phyloP scores from a whole-genome alignment of 768 basidiomycete species.

The Mycena pura region DNA sequence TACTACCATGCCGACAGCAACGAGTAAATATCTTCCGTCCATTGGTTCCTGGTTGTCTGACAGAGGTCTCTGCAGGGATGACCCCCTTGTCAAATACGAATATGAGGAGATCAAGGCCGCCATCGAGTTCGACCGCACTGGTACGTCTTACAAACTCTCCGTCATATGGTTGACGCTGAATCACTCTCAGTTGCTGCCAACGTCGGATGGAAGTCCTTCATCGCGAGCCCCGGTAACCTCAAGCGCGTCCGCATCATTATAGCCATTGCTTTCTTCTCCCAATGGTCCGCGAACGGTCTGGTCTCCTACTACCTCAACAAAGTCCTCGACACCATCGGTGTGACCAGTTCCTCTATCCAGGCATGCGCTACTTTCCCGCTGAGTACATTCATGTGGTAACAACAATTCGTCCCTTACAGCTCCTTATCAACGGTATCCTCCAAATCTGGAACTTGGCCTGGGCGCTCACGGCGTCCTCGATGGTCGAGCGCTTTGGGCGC shows the following conservation, averaged over 20 bases:
- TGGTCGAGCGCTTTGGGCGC: constrained; percentile 73
- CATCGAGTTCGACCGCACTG: constrained; percentile 67
- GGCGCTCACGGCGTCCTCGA: constrained; percentile 61
- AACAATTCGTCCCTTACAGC: constrained; percentile 44
- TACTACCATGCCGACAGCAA: constrained; percentile 87
- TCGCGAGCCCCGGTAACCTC: constrained; percentile 72
- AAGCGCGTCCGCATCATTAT: constrained; percentile 80
- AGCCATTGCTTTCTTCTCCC: constrained; percentile 83
- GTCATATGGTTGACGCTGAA: not conserved
- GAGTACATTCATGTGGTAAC: not conserved
- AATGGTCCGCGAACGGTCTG: constrained; percentile 87
- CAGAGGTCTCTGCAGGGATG: constrained; percentile 45
- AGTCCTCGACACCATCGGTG: constrained; percentile 73
- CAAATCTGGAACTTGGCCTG: constrained; percentile 82
- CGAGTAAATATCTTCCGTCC: constrained; percentile 40
- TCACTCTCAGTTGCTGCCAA: constrained; percentile 50
- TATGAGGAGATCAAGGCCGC: constrained; percentile 84
- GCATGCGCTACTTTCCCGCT: constrained; percentile 37
- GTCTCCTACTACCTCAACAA: constrained; percentile 83
- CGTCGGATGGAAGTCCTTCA: constrained; percentile 73
- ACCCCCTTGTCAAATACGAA: constrained; percentile 75
- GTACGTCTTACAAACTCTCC: constrained; percentile 27
- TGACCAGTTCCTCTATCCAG: constrained; percentile 60
- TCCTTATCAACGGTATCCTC: constrained; percentile 86
- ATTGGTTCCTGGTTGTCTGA: not conserved